Conservation (phyloP, 306 rosid species). For the Malus asiatica region DNA sequence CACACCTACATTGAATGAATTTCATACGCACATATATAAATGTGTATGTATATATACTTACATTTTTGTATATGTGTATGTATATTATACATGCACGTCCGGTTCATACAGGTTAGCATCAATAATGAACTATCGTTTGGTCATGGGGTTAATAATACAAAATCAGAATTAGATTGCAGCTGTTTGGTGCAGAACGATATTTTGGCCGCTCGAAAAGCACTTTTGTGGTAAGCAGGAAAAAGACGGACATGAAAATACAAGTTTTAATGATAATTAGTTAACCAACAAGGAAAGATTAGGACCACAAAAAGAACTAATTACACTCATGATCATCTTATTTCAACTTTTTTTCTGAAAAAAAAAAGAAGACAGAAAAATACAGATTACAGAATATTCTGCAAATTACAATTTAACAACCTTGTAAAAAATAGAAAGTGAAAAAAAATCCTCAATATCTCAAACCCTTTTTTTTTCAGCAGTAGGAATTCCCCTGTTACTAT, state of each 20-base stretch:
- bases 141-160: neutral
- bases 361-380: constrained; percentile 9
- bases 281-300: constrained; percentile 30
- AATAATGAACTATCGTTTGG: neutral
- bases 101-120: neutral
- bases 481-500: constrained; percentile 60
- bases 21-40: neutral
- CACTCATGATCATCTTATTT: constrained; percentile 41
- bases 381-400: constrained; percentile 29
- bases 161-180: neutral
- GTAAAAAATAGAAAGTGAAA: neutral
- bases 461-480: constrained; percentile 22
- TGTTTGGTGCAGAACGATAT: neutral
- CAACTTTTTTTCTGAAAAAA: constrained; percentile 37
- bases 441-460: constrained; percentile 28
- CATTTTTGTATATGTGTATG: neutral
- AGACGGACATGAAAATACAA: constrained; percentile 6
- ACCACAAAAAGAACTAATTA: constrained; percentile 31
- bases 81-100: neutral
- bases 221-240: neutral
- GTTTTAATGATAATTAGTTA: constrained; percentile 23
- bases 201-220: neutral
- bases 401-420: constrained; percentile 2
- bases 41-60: neutral
- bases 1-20: neutral